phyloP scores from a whole-genome alignment of 1,284 basidiomycete genomes.

The Moesziomyces globuligerus region DNA sequence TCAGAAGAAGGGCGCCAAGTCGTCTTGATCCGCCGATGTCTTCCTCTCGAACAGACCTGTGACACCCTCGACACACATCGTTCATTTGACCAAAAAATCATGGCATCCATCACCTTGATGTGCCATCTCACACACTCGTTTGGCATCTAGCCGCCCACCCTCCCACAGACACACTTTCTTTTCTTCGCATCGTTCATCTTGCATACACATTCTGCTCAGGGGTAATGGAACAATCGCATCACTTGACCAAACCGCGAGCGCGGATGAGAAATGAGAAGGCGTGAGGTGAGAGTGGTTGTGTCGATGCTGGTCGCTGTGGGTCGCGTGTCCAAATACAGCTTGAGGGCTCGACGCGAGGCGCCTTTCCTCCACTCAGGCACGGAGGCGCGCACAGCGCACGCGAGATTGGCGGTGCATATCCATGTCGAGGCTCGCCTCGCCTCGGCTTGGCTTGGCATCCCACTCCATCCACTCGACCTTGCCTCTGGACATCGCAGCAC shows the following conservation, averaged over 20 bases:
- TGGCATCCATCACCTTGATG: too few species aligned
- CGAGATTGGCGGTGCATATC: background rate
- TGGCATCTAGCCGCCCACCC: background rate
- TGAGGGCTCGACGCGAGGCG: background rate
- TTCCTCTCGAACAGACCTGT: background rate
- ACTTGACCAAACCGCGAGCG: background rate
- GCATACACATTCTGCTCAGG: background rate
- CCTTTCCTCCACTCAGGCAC: background rate
- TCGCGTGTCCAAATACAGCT: too few species aligned
- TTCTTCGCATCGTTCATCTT: background rate
- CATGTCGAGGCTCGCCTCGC: background rate
- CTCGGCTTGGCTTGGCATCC: background rate
- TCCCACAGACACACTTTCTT: background rate
- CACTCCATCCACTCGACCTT: background rate
- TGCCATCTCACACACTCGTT: background rate
- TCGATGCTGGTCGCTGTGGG: background rate
- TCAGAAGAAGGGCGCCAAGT: slow-evolving; percentile 4
- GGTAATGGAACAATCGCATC: background rate
- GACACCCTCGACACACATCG: too few species aligned
- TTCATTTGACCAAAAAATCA: too few species aligned
- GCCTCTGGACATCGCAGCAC: too few species aligned
- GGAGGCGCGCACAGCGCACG: background rate
- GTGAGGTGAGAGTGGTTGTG: too few species aligned
- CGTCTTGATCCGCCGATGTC: too few species aligned
- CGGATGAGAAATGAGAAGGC: too few species aligned